Evolutionary conservation across 192 early-diverging fungal species (phyloP).

Genomic region (Paraglomus brasilianum): DNA sequence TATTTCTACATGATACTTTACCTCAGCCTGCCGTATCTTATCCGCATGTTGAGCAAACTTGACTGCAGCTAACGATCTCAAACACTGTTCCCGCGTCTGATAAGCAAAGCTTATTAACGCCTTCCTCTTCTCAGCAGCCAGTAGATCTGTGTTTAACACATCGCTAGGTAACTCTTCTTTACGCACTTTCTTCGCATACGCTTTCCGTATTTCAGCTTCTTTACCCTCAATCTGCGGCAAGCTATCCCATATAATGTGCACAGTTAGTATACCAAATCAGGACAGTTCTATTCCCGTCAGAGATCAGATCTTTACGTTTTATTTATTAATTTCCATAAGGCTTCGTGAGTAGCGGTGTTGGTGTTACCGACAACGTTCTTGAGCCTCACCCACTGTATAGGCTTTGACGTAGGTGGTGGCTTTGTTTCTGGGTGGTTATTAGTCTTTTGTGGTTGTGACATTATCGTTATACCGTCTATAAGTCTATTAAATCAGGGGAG

Average conservation of each 20-base stretch:
- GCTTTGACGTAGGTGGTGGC: neutral
- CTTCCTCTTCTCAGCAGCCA: constrained; percentile 54
- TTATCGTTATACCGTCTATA: too few species aligned
- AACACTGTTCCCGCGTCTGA: constrained; percentile 61
- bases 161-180: neutral
- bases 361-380: neutral
- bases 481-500: neutral
- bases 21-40: constrained; percentile 72
- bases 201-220: neutral
- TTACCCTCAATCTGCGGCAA: too few species aligned
- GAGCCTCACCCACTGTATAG: neutral
- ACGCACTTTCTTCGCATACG: neutral
- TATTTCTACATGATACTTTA: constrained; percentile 23
- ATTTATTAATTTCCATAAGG: neutral
- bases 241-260: too few species aligned
- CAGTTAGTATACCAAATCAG: neutral
- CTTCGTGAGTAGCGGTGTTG: neutral
- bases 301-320: neutral
- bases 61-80: constrained; percentile 72
- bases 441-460: too few species aligned
- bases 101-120: constrained; percentile 65
- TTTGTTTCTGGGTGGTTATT: too few species aligned
- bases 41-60: constrained; percentile 72
- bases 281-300: neutral
- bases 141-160: neutral